These are phyloP conservation scores for Podaxis sp. DNA, from an alignment of 768 basidiomycete genomes.

Conservation along the genomic window DNA sequence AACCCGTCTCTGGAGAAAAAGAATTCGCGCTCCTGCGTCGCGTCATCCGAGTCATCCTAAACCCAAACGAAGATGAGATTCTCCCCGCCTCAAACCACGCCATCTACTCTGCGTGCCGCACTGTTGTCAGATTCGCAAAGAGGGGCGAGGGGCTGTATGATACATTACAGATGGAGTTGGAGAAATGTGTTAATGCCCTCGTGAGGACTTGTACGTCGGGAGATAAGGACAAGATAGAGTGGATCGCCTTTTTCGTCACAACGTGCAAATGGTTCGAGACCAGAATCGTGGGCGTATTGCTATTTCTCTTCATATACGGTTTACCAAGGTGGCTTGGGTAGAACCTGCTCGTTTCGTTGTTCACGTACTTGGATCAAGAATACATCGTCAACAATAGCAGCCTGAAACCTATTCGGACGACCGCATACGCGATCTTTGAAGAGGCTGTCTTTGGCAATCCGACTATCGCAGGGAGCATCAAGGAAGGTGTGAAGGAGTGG, in stretches of 20 bases:
- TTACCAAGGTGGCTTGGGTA: constrained; percentile 18
- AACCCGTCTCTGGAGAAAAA: constrained; percentile 19
- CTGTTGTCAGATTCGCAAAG: constrained; percentile 46
- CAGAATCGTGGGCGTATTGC: constrained; percentile 47
- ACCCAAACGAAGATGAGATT: constrained; percentile 15
- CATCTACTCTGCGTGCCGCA: constrained; percentile 54
- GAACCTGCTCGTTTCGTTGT: constrained; percentile 55
- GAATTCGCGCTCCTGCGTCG: constrained; percentile 27
- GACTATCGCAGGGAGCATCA: constrained; percentile 38
- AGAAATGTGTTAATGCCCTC: constrained; percentile 43
- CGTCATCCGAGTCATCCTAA: constrained; percentile 38
- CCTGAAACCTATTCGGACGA: constrained; percentile 41
- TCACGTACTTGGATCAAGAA: constrained; percentile 69
- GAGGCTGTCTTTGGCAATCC: constrained; percentile 46
- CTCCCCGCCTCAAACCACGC: constrained; percentile 49
- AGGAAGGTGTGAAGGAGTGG: constrained; percentile 45
- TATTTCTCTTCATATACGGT: too few relatives aligned
- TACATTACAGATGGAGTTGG: constrained; percentile 53
- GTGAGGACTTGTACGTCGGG: constrained; percentile 30
- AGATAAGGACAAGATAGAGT: constrained; percentile 36
- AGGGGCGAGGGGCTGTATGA: constrained; percentile 58
- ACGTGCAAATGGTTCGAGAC: constrained; percentile 61
- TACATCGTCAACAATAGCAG: constrained; percentile 44
- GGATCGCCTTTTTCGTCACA: constrained; percentile 55
- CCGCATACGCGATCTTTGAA: constrained; percentile 50